Conservation (phyloP, 805 yeast genomes). For the Pichia deserticola region DNA sequence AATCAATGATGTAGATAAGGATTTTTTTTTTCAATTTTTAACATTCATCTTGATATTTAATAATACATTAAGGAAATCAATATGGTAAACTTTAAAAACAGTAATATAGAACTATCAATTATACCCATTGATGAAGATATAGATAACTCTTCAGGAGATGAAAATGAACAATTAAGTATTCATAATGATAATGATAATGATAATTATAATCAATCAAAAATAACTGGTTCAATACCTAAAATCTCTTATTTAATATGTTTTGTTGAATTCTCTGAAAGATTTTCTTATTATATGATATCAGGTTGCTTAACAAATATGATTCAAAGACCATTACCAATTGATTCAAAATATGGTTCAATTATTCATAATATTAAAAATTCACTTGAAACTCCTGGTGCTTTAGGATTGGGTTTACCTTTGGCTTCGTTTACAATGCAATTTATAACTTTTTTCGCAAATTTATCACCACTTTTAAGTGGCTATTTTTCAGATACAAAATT, state of each 20-base stretch:
- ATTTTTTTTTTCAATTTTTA: no score
- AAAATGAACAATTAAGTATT: neutral
- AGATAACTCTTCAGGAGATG: no score
- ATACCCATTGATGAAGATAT: neutral
- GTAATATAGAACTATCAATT: slow-evolving; percentile 1
- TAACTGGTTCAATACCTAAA: slow-evolving; percentile 21
- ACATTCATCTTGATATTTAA: no score
- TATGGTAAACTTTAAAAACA: neutral
- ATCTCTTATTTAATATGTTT: slow-evolving; percentile 25
- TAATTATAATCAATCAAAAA: neutral
- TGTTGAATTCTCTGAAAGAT: slow-evolving; percentile 47
- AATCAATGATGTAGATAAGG: no score
- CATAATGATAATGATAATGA: neutral
- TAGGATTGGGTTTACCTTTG: slow-evolving; percentile 37
- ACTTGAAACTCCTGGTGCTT: slow-evolving; percentile 41
- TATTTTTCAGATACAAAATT: slow-evolving; percentile 41
- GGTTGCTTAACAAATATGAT: slow-evolving; percentile 43
- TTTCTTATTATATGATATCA: slow-evolving; percentile 44
- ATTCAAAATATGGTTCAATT: slow-evolving; percentile 31
- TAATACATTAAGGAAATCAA: neutral
- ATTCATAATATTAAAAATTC: slow-evolving; percentile 32
- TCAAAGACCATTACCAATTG: slow-evolving; percentile 42
- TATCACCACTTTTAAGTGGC: slow-evolving; percentile 45
- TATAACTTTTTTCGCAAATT: slow-evolving; percentile 39
- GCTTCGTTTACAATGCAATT: slow-evolving; percentile 41